Evolutionary conservation across 805 yeast species (phyloP), one percentile per base, ranked within the genome.

Genomic region (Zygoascus biomembranicola): DNA sequence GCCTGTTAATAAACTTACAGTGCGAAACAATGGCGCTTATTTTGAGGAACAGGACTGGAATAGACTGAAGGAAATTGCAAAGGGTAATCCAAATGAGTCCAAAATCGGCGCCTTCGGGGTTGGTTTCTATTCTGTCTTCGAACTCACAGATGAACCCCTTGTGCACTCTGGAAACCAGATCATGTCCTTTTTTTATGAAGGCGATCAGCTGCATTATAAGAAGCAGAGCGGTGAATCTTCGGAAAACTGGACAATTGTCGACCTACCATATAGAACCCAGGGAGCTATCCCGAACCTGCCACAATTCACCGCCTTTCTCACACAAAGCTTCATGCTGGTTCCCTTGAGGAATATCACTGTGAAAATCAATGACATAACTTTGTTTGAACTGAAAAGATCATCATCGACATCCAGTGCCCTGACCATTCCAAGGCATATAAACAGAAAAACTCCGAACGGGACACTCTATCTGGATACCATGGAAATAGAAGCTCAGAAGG

Each of bases 111-210:
- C 75, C 1, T 71, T 71, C 55, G 75, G 75, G 5, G 75, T 71
- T 8, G 75, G 75, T 1, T 85, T 83, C 63, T 86, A 86, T 66
- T 78, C 85, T 1, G 80, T 86, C 43, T 90, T 85, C 42, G 92
- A 87, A 62, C 81, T 86, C 80, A 85, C 86, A 57, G 90, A 86
- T 62, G 89, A 85, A 63, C 92, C 95, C 2, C 66, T 83, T 61
- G 79, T 86, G 26, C 89, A 69, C 37, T 70, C 74, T 2, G 75
- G 75, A 3, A 47, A 54, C 16, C 55, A 63, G 8, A 65, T 68
- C 39, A 70, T 72, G 73, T 57, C 63, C 6, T 71, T 71, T 55
- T 63, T 63, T 46, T 71, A 68, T 52, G 59, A 57, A 8, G 74
- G 70, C 2, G 74, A 71, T 42, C 75, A 71, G 52, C 59, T 71